Evolutionary conservation across 163 green algal genomes (phyloP), one percentile per base, ranked within the genome.

Genomic region (Botryococcus braunii): DNA sequence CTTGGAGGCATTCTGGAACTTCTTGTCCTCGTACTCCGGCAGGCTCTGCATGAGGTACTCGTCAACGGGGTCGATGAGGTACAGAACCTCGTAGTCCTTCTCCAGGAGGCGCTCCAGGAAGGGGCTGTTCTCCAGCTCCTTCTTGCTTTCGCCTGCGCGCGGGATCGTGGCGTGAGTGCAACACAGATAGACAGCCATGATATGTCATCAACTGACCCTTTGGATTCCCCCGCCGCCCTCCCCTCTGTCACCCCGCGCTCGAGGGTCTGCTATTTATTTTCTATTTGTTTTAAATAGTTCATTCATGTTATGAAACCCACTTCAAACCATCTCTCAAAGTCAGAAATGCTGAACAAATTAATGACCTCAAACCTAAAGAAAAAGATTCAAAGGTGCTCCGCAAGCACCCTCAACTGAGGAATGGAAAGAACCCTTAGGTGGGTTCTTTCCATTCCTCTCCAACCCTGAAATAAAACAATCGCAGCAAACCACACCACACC

Each of bases 21-120:
- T 91, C 62, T 85, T 87, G 79, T 96, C 94, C 61, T 98, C 91
- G 65, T 88, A 98, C 72, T 98, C 92, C 4, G 77, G 78, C 70
- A 98, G 76, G 72, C 96, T 86, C 72, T 92, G 65, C 81, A 95
- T 95, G 48, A 95, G 69, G 75, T 97, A 98, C 91, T 99, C 94
- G 71, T 99, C 94, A 48, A 98, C 82, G 1, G 93, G 75, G 64
- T 99, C 94, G 23, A 88, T 96, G 77, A 99, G 90, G 79, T 90
- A 97, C 62, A 99, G 88, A 62, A 98, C 93, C 83, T 97, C 91
- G 52, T 89, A 86, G 59, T 79, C 92, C 81, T 95, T 90, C 56
- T 79, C 76, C 46, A 94, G 75, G 62, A 98, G 87, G 68, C 87
- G 79, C 82, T 97, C 91, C 38, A 95, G 75, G 75, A 96, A 97